Percentiles rank a stretch among this genome's conserved stretches.
phyloP scores from a whole-genome alignment of 805 yeast genomes.

The Spencermartinsiella europaea region DNA sequence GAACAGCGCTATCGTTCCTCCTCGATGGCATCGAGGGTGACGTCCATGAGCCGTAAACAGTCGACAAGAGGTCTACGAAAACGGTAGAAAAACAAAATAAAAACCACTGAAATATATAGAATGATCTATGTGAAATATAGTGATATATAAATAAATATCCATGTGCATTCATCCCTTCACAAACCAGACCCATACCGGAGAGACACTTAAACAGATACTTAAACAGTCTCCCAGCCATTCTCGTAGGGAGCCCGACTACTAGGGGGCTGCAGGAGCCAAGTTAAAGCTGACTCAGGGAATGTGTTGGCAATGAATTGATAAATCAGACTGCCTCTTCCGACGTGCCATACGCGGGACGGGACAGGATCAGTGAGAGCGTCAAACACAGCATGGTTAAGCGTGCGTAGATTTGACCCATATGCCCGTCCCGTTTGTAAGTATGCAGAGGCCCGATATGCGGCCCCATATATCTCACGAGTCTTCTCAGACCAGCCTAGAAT shows the following conservation, averaged over 20 bases:
- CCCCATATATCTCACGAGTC: constrained; percentile 33
- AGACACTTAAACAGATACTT: neutral
- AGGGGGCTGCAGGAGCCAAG: constrained; percentile 36
- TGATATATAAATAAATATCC: neutral
- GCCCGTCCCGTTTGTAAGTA: constrained; percentile 27
- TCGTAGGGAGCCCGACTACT: constrained; percentile 8
- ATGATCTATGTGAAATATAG: too few species aligned
- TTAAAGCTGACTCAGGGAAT: constrained; percentile 30
- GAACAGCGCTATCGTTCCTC: neutral
- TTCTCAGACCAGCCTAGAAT: constrained; percentile 39
- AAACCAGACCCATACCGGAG: neutral
- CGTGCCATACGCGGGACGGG: constrained; percentile 30
- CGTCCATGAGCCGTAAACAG: constrained; percentile 2
- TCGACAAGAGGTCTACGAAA: constrained; percentile 3
- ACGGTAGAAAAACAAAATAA: too few species aligned
- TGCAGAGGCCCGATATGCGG: constrained; percentile 30
- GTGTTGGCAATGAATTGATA: constrained; percentile 26
- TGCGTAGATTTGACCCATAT: constrained; percentile 28
- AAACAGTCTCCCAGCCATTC: constrained; percentile 21
- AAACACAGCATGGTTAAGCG: constrained; percentile 29
- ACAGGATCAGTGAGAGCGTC: constrained; percentile 25
- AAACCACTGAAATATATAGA: too few species aligned
- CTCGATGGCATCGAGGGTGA: neutral
- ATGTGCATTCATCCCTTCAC: neutral
- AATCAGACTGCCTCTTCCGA: constrained; percentile 30